Percentiles rank a stretch among this genome's conserved stretches.
These are phyloP conservation scores for Arthrocladium fulminans DNA, from an alignment of 2,329 filamentous ascomycete species.

Conservation along the genomic window DNA sequence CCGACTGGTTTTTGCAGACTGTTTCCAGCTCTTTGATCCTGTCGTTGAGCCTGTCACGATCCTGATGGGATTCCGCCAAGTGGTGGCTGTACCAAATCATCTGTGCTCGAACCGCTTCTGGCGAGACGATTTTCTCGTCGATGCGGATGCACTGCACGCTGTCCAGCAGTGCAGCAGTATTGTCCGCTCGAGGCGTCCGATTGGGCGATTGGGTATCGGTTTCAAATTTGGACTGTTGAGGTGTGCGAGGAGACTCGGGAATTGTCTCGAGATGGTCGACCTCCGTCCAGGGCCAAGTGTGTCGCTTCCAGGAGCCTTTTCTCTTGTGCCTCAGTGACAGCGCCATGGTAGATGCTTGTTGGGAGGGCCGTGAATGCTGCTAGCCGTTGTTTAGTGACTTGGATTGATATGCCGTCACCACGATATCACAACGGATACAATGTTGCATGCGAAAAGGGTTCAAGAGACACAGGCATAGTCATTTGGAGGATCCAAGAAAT, in stretches of 20 bases:
- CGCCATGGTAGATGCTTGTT: background rate
- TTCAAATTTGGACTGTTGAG: background rate
- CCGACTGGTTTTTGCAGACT: slow-evolving; percentile 5
- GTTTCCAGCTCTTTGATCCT: slow-evolving; percentile 3
- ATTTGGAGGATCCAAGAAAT: too few relatives aligned
- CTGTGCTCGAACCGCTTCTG: background rate
- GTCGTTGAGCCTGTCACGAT: background rate
- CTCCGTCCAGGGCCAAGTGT: slow-evolving; percentile 4
- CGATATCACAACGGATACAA: too few relatives aligned
- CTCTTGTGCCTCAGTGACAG: background rate
- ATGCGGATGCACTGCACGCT: background rate
- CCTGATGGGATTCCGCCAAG: slow-evolving; percentile 1
- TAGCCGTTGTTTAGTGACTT: too few relatives aligned
- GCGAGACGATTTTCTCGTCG: background rate
- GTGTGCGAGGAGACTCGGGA: background rate
- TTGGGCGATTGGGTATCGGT: background rate
- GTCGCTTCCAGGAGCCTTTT: background rate
- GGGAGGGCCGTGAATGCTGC: too few relatives aligned
- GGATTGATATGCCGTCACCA: too few relatives aligned
- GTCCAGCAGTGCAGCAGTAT: background rate
- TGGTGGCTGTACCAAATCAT: slow-evolving; percentile 10
- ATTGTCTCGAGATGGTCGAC: slow-evolving; percentile 7
- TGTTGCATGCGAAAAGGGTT: too few relatives aligned
- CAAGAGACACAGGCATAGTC: too few relatives aligned
- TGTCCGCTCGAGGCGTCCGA: background rate